Evolutionary conservation across 1,284 basidiomycete genomes (phyloP), one percentile per base, ranked within the genome.

Genomic region (Cutaneotrichosporon dermatis): DNA sequence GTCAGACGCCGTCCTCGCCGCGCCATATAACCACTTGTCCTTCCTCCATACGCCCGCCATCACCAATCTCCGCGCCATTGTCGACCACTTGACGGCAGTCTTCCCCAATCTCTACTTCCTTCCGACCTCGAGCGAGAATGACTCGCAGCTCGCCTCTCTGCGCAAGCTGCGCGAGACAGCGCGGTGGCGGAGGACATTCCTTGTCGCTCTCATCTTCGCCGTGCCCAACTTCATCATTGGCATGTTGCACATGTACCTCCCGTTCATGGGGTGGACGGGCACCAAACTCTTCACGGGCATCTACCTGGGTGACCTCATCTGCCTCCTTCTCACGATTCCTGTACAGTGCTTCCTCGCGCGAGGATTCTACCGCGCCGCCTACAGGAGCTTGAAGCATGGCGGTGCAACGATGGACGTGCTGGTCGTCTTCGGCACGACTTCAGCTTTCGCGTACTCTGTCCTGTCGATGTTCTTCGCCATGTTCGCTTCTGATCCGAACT

Each of bases 371-470:
- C 82, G 82, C 51, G 89, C 88, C 59, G 91, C 94, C 4, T 97
- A 84, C 82, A 97, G 95, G 77, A 87, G 92, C 1, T 77, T 98
- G 61, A 88, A 86, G 74, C 96, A 99, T 78, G 83, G 86, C 48
- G 84, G 85, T 4, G 92, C 94, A 2, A 99, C 95, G 0, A 79
- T 79, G 77, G 96, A 99, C 75, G 94, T 98, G 37, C 88, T 99
- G 51, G 87, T 99, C 69, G 90, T 94, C 71, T 84, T 99, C 42
- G 96, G 96, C 58, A 99, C 96, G 2, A 89, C 92, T 1, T 87
- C 94, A 0, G 90, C 96, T 6, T 99, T 96, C 76, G 80, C 86
- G 65, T 99, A 97, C 79, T 98, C 94, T 4, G 69, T 92, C 42
- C 79, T 86, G 58, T 78, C 84, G 54, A 85, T 98, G 82, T 65